Evolutionary conservation across 176 grass and related monocot genomes (phyloP).

Genomic region (Hordeum marinum): DNA sequence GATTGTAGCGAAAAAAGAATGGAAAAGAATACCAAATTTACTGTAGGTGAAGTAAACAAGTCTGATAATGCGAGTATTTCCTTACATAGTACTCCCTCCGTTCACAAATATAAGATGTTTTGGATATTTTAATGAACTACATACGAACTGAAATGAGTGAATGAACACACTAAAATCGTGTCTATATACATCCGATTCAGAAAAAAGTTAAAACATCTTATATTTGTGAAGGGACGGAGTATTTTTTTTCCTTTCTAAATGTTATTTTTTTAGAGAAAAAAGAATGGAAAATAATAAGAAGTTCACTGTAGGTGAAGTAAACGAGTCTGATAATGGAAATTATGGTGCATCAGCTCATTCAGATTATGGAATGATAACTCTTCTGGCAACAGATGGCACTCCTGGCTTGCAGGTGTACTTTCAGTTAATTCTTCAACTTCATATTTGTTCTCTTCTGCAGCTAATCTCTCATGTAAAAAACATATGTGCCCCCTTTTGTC

Average conservation of each 20-base stretch:
- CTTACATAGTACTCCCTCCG: not conserved
- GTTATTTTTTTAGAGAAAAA: not conserved
- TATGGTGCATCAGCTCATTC: constrained; percentile 87
- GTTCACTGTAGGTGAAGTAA: constrained; percentile 44
- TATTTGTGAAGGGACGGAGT: too few relatives aligned
- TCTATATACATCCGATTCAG: too few relatives aligned
- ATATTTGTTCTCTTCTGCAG: not conserved
- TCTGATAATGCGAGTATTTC: constrained; percentile 30
- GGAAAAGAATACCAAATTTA: not conserved
- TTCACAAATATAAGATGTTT: too few relatives aligned
- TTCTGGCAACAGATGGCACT: constrained; percentile 75
- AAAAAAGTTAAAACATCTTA: too few relatives aligned
- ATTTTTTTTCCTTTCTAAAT: constrained; percentile 5
- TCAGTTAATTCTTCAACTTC: not conserved
- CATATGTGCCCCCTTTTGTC: not conserved
- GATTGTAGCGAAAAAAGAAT: not conserved
- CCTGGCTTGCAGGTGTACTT: constrained; percentile 63
- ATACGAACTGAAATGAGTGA: too few relatives aligned
- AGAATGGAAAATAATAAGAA: not conserved
- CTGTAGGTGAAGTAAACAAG: constrained; percentile 42
- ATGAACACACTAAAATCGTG: too few relatives aligned
- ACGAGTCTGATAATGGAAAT: constrained; percentile 50
- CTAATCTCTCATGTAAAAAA: not conserved
- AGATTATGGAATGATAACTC: constrained; percentile 75
- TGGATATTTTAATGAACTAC: too few relatives aligned